A percentile compares a stretch with the other conserved stretches of the same genome.
Evolutionary conservation across 2,329 filamentous ascomycete species (phyloP).

Genomic region (Xylariaceae sp.): DNA sequence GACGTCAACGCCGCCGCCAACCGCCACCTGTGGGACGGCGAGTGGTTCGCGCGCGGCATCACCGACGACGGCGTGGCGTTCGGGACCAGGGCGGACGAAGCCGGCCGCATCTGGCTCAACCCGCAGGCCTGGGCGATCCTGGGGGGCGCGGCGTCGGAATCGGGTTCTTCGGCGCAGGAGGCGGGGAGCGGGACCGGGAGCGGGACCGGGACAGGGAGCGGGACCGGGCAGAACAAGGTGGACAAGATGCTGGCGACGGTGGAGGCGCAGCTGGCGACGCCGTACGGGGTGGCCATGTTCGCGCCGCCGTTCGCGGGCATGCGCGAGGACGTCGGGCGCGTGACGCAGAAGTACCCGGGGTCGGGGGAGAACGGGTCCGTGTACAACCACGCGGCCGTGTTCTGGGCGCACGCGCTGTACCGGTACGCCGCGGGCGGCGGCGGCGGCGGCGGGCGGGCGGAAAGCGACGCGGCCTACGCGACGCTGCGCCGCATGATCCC

Average conservation of each 20-base stretch:
- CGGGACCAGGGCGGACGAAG: conserved; percentile 40
- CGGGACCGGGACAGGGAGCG: too few relatives aligned
- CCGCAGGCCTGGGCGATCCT: conserved; percentile 50
- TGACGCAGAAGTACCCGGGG: conserved; percentile 50
- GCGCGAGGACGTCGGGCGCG: conserved; percentile 51
- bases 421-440: conserved; percentile 42
- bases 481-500: conserved; percentile 46
- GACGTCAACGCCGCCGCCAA: conserved; percentile 44
- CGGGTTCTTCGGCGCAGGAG: too few relatives aligned
- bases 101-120: conserved; percentile 52
- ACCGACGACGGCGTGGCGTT: conserved; percentile 47
- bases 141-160: conserved; percentile 43
- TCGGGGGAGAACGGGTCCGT: conserved; percentile 51
- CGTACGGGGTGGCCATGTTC: conserved; percentile 50
- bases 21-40: conserved; percentile 45
- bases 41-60: conserved; percentile 51
- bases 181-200: too few relatives aligned
- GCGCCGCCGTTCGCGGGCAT: conserved; percentile 45
- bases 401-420: conserved; percentile 48
- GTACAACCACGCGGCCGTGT: conserved; percentile 50
- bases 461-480: conserved; percentile 43
- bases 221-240: conserved; percentile 28
- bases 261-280: conserved; percentile 43
- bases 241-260: conserved; percentile 38
- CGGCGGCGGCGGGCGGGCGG: conserved; percentile 6